A percentile compares a stretch with the other conserved stretches of the same genome.
These are phyloP conservation scores for Cyberlindnera mycetangii DNA, from an alignment of 805 yeast genomes.

Conservation along the genomic window DNA sequence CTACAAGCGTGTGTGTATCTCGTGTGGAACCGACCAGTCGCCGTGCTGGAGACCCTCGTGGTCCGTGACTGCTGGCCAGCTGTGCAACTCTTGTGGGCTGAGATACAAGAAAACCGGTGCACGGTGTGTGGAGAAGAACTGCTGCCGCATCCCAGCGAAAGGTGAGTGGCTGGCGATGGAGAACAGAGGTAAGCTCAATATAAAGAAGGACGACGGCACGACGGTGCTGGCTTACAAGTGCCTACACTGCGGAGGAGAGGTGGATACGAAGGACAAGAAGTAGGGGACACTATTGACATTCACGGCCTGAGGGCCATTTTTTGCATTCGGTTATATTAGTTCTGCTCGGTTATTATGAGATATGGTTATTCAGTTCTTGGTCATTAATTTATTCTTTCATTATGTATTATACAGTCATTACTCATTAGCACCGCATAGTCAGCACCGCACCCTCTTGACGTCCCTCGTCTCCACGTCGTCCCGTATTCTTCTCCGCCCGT, in stretches of 20 bases:
- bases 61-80: conserved; percentile 88
- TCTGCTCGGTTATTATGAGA: background rate
- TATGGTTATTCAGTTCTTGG: conserved; percentile 1
- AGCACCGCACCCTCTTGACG: conserved; percentile 12
- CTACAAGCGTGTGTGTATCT: conserved; percentile 64
- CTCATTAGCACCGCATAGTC: background rate
- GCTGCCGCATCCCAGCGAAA: conserved; percentile 92
- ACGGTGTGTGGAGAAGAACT: conserved; percentile 70
- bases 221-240: conserved; percentile 44
- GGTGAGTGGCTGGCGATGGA: conserved; percentile 93
- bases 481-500: conserved; percentile 19
- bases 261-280: conserved; percentile 39
- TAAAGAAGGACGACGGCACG: conserved; percentile 29
- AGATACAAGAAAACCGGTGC: conserved; percentile 93
- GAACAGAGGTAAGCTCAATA: conserved; percentile 51
- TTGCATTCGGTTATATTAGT: background rate
- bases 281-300: background rate
- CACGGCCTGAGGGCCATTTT: too few relatives aligned
- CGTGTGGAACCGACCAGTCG: conserved; percentile 86
- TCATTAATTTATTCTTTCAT: background rate
- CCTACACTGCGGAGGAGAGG: conserved; percentile 56
- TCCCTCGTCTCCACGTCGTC: conserved; percentile 14
- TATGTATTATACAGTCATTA: background rate
- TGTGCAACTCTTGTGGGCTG: conserved; percentile 94
- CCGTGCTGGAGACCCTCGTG: conserved; percentile 99